Evolutionary conservation across 352 stramenopile species (phyloP), one percentile per base, ranked within the genome.

Genomic region (Peronospora belbahrii): DNA sequence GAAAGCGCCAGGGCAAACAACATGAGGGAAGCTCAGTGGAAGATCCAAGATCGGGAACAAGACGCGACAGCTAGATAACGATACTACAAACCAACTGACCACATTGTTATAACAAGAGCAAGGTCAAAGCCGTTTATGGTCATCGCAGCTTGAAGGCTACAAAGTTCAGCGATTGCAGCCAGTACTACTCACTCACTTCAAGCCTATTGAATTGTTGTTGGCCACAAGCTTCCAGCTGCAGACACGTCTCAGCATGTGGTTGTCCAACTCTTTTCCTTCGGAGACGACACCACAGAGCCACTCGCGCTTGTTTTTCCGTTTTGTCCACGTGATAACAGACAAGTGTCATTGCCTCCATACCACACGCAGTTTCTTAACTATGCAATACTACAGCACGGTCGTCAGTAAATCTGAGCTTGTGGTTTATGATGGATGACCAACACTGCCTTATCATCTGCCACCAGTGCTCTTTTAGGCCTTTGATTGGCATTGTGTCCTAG

Each of bases 51-150:
- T 28, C 11, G 24, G 8, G 24, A 27, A 28, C 11, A 28, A 28
- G 6, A 28, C 5, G 6, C 24, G 6, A 28, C 24, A 11, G 24
- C 24, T 28, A 28, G 24, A 28, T 9, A 9, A 28, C 23, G 9
- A 27, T 27, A 27, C 23, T 9, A 28, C 20, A 40, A 39, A 11
- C 28, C 34, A 35, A 48, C 53, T 57, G 53, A 54, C 48, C 30
- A 51, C 40, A 51, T 54, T 58, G 34, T 59, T 59, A 59, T 30
- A 18, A 11, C 48, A 35, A 46, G 48, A 42, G n/a, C 36, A 55
- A 41, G 47, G 44, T 47, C 41, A 24, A 15, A 20, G 22, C 30
- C 19, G 23, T 33, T 57, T 42, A 57, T 35, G 35, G 37, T 3
- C 6, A 30, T 28, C 36, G 22, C 8, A 8, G 15, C 14, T 1